Percentiles rank a stretch among this genome's conserved stretches.
These are phyloP conservation scores for Nitzschia sp. DNA, from an alignment of 108 stramenopile species.

Conservation along the genomic window DNA sequence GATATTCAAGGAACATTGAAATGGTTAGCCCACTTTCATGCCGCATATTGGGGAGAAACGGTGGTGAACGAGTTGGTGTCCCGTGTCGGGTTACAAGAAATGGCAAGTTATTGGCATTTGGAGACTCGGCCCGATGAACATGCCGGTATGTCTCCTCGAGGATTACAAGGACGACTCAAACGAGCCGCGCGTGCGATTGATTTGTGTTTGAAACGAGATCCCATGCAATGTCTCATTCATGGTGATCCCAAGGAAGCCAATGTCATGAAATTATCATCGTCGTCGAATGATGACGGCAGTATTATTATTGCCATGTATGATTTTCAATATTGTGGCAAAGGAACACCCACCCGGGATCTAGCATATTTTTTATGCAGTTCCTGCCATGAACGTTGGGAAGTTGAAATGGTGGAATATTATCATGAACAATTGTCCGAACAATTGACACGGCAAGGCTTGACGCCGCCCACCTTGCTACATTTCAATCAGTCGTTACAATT, in stretches of 20 bases:
- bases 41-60: constrained; percentile 51
- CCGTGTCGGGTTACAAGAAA: constrained; percentile 40
- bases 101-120: constrained; percentile 76
- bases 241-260: constrained; percentile 81
- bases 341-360: constrained; percentile 63
- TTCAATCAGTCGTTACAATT: constrained; percentile 55
- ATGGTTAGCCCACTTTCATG: constrained; percentile 77
- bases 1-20: constrained; percentile 24
- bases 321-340: constrained; percentile 79
- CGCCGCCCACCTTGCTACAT: constrained; percentile 41
- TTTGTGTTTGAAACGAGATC: constrained; percentile 55
- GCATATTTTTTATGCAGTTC: constrained; percentile 71
- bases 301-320: constrained; percentile 57
- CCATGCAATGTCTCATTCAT: constrained; percentile 68
- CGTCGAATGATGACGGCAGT: background rate
- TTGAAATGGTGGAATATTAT: constrained; percentile 38
- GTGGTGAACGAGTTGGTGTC: constrained; percentile 32
- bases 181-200: constrained; percentile 71
- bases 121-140: constrained; percentile 78
- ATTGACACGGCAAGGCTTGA: constrained; percentile 13
- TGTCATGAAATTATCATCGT: constrained; percentile 36
- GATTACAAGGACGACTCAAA: constrained; percentile 75
- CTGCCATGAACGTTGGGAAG: constrained; percentile 32
- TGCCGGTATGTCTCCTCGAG: constrained; percentile 52
- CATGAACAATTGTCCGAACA: constrained; percentile 26